Evolutionary conservation across 1,284 basidiomycete species (phyloP), one percentile per base, ranked within the genome.

Genomic region (Ceratobasidium sp.): DNA sequence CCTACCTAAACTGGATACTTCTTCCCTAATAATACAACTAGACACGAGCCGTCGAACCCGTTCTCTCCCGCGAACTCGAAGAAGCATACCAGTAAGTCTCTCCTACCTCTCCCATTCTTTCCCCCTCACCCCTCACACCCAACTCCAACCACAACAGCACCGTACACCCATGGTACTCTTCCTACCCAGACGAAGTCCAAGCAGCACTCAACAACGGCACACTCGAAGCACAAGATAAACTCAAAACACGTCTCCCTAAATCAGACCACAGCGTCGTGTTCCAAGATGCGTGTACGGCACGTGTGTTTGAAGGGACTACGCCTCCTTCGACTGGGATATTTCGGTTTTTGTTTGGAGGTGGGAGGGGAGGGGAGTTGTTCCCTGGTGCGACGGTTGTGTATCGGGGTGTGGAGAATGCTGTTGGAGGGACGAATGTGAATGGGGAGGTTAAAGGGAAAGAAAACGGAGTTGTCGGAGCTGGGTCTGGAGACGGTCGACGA

Each of bases 21-120:
- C 52, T 15, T 42, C 28, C 38, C 67, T 44, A 56, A 67, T 40
- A n/a, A 64, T 38, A 33, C 23, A 28, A 66, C 17, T 70, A 84
- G 83, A 80, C 74, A 46, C 73, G 79, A 15, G 83, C 83, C 9
- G 82, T 87, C 74, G 84, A 85, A 1, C 85, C 85, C 81, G 84
- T 86, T 15, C 83, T 89, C n/a, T 84, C 86, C 0, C 84, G 85
- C 44, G 87, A 88, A 79, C 83, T 90, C n/a, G 88, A 89, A 79
- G 83, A 83, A 75, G 87, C 84, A 12, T 88, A 86, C 79, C 81
- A 82, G 84, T 85, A 79, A 57, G 84, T 4, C 33, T 33, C 33
- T 4, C 48, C 9, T 12, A 28, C 33, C 33, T 33, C 33, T 4
- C 48, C 9, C n/a, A 28, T 56, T 17, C 12, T 2, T 33, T 1